Evolutionary conservation across 257 asterid species (phyloP).

Genomic region (Penstemon eatonii): DNA sequence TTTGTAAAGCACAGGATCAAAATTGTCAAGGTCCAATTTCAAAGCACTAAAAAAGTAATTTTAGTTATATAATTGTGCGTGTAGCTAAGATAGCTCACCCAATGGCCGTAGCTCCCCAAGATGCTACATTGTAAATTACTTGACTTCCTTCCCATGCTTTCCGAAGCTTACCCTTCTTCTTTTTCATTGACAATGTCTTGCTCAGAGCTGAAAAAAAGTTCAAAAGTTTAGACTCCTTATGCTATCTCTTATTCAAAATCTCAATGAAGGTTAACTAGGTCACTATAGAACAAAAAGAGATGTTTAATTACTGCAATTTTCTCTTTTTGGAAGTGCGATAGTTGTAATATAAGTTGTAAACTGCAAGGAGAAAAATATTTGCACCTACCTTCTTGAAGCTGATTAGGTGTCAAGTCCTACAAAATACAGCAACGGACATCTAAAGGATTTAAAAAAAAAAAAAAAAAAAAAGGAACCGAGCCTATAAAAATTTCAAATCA

Average conservation of each 20-base stretch:
- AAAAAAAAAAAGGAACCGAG: constrained; percentile 19
- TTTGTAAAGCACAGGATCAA: too few species aligned
- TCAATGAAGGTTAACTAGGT: constrained; percentile 8
- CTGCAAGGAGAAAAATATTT: constrained; percentile 20
- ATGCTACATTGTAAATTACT: constrained; percentile 90
- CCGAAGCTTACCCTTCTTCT: constrained; percentile 85
- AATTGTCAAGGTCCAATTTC: too few species aligned
- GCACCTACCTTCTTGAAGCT: constrained; percentile 88
- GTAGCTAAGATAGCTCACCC: constrained; percentile 59
- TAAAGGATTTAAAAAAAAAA: constrained; percentile 7
- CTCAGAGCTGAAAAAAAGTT: constrained; percentile 70
- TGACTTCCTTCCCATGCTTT: constrained; percentile 99
- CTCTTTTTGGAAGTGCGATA: background rate
- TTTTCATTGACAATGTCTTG: constrained; percentile 87
- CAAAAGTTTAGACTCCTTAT: constrained; percentile 27
- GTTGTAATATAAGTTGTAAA: background rate
- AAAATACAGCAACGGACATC: constrained; percentile 29
- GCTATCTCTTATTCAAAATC: constrained; percentile 15
- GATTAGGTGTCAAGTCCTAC: constrained; percentile 95
- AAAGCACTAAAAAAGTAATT: too few species aligned
- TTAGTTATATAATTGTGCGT: too few species aligned
- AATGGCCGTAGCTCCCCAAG: constrained; percentile 99
- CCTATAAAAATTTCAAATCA: constrained; percentile 3
- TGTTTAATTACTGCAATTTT: constrained; percentile 9
- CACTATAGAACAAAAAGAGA: constrained; percentile 6